Evolutionary conservation across 2,329 filamentous ascomycete genomes (phyloP), one percentile per base, ranked within the genome.

Genomic region (Pseudocercospora macadamiae): DNA sequence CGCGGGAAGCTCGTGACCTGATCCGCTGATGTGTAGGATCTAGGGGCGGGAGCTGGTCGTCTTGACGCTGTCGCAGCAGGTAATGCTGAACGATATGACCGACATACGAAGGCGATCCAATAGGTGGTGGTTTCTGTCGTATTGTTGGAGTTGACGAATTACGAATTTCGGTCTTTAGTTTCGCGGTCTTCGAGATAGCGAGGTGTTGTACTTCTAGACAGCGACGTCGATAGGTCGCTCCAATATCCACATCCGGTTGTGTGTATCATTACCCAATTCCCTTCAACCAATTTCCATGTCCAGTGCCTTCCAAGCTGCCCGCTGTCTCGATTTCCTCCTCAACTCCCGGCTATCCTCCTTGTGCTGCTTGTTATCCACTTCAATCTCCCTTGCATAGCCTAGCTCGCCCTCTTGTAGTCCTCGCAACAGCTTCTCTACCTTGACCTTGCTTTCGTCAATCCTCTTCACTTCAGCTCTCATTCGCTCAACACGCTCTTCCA

Each of bases 401-500:
- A 66, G 62, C 36, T 54, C 71, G 34, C 76, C 34, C 26, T 61
- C 53, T 52, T 60, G 59, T 51, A 96, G 78, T 0, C 87, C 88
- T 58, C 86, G 85, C 60, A 97, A 81, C 56, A 93, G 81, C 36
- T 85, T 82, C 68, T 87, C 85, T 62, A 95, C 89, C 75, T 89
- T 89, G 65, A 88, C 86, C 53, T 86, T 86, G 70, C 86, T 86
- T 59, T 83, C 83, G 58, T 82, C 81, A 45, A 92, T 85, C 3
- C 83, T 84, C 30, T 85, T 81, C 1, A 92, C 91, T 75, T 97
- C 92, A 55, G 83, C 84, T 65, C 83, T 85, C 55, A 88, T 88
- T 66, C 80, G 82, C 66, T 90, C 86, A 26, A 96, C 77, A 69
- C 93, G 89, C 65, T 89, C 88, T 75, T 96, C 90, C 89, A 97